Percentiles rank a stretch among this genome's conserved stretches.
phyloP scores from a whole-genome alignment of 176 grass and related monocot species.

The Musa itinerans region DNA sequence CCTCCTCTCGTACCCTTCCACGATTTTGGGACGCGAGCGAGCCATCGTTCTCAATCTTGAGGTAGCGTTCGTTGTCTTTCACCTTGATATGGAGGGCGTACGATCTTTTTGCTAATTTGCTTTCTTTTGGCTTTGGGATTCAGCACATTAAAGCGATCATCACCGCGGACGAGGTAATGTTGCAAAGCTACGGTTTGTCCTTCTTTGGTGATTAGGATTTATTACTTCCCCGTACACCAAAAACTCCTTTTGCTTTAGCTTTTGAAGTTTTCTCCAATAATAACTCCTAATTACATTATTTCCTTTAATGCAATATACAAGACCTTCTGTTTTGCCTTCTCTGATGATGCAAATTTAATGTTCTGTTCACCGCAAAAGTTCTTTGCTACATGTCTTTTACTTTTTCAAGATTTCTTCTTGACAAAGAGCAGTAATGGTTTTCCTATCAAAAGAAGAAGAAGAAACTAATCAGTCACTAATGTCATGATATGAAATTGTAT shows the following conservation, averaged over 20 bases:
- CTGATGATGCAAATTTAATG: background rate
- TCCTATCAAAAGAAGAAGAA: background rate
- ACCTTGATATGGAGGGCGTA: background rate
- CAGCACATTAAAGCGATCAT: slow-evolving; percentile 99
- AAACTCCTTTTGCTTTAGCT: background rate
- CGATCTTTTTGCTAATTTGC: slow-evolving; percentile 4
- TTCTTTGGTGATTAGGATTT: background rate
- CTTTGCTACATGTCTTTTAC: too few species aligned
- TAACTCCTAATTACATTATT: background rate
- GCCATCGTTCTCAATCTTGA: slow-evolving; percentile 98
- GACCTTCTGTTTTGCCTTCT: background rate
- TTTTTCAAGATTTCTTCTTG: background rate
- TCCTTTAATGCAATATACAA: background rate
- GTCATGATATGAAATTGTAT: background rate
- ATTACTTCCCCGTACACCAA: background rate
- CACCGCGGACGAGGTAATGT: slow-evolving; percentile 84
- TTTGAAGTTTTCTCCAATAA: background rate
- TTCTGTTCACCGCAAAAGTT: background rate
- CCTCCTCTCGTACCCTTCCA: slow-evolving; percentile 88
- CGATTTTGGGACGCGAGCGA: slow-evolving; percentile 85
- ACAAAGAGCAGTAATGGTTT: background rate
- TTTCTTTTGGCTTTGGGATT: slow-evolving; percentile 18
- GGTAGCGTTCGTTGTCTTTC: slow-evolving; percentile 20
- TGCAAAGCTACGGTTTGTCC: background rate
- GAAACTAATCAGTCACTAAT: background rate